Conservation (phyloP, 148 eudicot genomes). For the Camellia lanceoleosa region DNA sequence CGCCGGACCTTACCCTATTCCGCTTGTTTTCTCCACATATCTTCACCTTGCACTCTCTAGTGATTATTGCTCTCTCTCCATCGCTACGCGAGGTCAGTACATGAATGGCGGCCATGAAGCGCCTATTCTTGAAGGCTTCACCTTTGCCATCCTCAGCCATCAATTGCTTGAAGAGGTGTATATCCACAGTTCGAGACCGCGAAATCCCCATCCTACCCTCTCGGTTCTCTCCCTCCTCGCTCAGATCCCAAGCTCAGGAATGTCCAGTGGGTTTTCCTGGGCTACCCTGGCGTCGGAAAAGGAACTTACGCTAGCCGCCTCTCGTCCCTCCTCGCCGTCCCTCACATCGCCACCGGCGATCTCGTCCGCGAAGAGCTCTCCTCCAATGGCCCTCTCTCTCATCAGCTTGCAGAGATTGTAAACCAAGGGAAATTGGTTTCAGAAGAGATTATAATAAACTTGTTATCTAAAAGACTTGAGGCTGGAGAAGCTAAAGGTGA, state of each 20-base stretch:
- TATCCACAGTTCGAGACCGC: slow-evolving; percentile 33
- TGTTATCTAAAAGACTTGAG: slow-evolving; percentile 94
- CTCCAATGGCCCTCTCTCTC: slow-evolving; percentile 62
- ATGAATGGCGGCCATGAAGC: slow-evolving; percentile 53
- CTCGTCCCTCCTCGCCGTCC: slow-evolving; percentile 69
- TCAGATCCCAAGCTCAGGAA: slow-evolving; percentile 41
- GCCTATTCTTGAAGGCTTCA: slow-evolving; percentile 39
- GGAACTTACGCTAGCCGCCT: slow-evolving; percentile 92
- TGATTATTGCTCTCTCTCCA: too few relatives aligned
- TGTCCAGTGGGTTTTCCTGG: slow-evolving; percentile 92
- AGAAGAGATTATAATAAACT: slow-evolving; percentile 79
- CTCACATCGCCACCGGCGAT: slow-evolving; percentile 97
- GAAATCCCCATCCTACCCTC: slow-evolving; percentile 26
- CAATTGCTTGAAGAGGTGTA: slow-evolving; percentile 28
- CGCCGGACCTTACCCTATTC: too few relatives aligned
- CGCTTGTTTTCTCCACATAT: too few relatives aligned
- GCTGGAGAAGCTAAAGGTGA: slow-evolving; percentile 84
- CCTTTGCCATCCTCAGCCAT: slow-evolving; percentile 26
- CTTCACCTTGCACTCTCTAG: too few relatives aligned
- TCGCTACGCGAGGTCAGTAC: not conserved
- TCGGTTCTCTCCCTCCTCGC: slow-evolving; percentile 14
- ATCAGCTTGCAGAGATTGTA: slow-evolving; percentile 82
- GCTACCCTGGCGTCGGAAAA: slow-evolving; percentile 93
- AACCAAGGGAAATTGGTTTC: slow-evolving; percentile 95
- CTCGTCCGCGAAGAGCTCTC: slow-evolving; percentile 84